Evolutionary conservation across 225 moss, liverwort and hornwort species (phyloP).

Genomic region (Bryum argenteum): DNA sequence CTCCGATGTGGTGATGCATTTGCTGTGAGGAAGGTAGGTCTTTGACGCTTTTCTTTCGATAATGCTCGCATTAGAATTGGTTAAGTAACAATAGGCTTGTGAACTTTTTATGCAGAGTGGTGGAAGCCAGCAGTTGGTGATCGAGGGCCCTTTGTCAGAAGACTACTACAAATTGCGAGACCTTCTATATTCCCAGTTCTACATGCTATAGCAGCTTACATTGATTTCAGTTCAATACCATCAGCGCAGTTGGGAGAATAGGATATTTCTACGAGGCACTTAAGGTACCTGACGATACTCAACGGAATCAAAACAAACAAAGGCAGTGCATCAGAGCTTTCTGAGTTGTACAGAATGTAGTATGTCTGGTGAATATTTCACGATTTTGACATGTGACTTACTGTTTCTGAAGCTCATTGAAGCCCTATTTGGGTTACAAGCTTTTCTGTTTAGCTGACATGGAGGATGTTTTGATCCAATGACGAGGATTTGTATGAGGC

Average conservation of each 20-base stretch:
- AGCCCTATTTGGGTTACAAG: background rate
- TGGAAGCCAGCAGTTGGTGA: slow-evolving; percentile 95
- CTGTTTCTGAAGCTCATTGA: background rate
- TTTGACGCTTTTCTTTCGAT: slow-evolving; percentile 15
- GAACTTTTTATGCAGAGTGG: slow-evolving; percentile 63
- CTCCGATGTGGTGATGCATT: slow-evolving; percentile 95
- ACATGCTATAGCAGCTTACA: slow-evolving; percentile 70
- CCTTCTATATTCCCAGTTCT: slow-evolving; percentile 92
- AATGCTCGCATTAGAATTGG: slow-evolving; percentile 14
- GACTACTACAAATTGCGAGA: slow-evolving; percentile 96
- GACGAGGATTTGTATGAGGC: too few relatives aligned
- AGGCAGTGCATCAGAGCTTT: slow-evolving; percentile 1
- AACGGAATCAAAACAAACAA: background rate
- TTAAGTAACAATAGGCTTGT: slow-evolving; percentile 14
- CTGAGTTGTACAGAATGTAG: slow-evolving; percentile 10
- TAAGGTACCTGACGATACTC: background rate
- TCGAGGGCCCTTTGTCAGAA: slow-evolving; percentile 93
- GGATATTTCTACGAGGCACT: background rate
- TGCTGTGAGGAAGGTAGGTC: slow-evolving; percentile 81
- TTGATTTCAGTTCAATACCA: slow-evolving; percentile 7
- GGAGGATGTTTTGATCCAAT: too few relatives aligned
- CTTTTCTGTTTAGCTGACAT: too few relatives aligned
- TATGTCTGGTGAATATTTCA: background rate
- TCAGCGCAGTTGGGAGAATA: slow-evolving; percentile 14
- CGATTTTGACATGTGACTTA: background rate